Evolutionary conservation across 176 grass and related monocot genomes (phyloP).

Genomic region (Dendrocalamus sinicus): DNA sequence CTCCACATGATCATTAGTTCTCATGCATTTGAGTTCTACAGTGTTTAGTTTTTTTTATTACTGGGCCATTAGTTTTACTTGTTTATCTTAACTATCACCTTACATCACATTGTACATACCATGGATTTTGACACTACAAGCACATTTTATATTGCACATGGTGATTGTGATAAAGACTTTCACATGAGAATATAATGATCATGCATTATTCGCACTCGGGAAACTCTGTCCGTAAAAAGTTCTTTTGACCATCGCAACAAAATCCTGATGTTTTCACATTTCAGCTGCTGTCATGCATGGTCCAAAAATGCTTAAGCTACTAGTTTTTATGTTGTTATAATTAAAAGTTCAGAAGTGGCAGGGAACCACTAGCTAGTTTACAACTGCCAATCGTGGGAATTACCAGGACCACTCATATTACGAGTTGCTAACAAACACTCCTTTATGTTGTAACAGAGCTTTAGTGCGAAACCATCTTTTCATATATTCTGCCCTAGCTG

Average conservation of each 20-base stretch:
- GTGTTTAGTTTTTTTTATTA: no score
- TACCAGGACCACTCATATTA: slow-evolving; percentile 28
- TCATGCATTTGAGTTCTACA: no score
- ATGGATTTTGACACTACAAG: neutral
- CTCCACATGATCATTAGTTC: no score
- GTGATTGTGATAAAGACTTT: neutral
- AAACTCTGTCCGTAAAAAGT: neutral
- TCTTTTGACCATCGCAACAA: slow-evolving; percentile 20
- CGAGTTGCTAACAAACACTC: slow-evolving; percentile 13
- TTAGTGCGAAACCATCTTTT: slow-evolving; percentile 9
- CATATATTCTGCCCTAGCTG: slow-evolving; percentile 22
- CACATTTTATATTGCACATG: neutral
- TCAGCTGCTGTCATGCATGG: neutral
- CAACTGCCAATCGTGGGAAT: slow-evolving; percentile 26
- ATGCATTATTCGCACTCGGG: neutral
- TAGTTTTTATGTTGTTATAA: neutral
- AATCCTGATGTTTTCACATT: neutral
- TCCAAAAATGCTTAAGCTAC: slow-evolving; percentile 2
- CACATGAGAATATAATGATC: neutral
- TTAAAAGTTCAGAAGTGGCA: slow-evolving; percentile 4
- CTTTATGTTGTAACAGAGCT: slow-evolving; percentile 9
- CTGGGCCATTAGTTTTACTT: neutral
- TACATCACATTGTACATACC: neutral
- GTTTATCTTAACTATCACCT: neutral
- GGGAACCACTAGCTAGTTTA: slow-evolving; percentile 30